Conservation (phyloP, 2,329 filamentous ascomycete species). For the Calycina herbarum region DNA sequence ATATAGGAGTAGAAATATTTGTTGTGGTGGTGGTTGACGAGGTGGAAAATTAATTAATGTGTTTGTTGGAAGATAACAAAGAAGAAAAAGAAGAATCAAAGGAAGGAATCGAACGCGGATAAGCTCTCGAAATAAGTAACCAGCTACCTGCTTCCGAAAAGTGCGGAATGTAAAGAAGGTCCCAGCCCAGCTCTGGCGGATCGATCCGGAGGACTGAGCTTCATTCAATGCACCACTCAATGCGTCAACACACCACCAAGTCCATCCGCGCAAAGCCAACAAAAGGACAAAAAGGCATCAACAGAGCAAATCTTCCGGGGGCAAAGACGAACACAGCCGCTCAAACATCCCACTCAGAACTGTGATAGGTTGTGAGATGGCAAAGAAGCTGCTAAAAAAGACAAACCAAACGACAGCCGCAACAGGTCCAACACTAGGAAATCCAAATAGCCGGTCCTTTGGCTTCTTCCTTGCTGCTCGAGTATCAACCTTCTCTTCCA, state of each 20-base stretch:
- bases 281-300: no score
- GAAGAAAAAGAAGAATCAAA: neutral
- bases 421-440: conserved; percentile 2
- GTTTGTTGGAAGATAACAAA: conserved; percentile 1
- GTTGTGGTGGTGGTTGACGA: no score
- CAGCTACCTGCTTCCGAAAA: neutral
- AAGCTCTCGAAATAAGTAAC: conserved; percentile 3
- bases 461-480: conserved; percentile 3
- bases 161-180: neutral
- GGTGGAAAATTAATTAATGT: neutral
- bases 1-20: neutral
- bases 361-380: neutral
- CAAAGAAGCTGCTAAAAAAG: neutral
- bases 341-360: neutral
- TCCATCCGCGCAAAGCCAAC: no score
- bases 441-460: neutral
- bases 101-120: neutral
- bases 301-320: neutral
- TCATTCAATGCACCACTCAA: neutral
- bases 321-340: neutral
- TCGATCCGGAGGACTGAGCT: neutral
- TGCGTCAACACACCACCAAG: no score
- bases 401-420: neutral
- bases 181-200: neutral
- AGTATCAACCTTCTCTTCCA: neutral